phyloP scores from a whole-genome alignment of 805 yeast genomes.

The Yarrowia yakushimensis region DNA sequence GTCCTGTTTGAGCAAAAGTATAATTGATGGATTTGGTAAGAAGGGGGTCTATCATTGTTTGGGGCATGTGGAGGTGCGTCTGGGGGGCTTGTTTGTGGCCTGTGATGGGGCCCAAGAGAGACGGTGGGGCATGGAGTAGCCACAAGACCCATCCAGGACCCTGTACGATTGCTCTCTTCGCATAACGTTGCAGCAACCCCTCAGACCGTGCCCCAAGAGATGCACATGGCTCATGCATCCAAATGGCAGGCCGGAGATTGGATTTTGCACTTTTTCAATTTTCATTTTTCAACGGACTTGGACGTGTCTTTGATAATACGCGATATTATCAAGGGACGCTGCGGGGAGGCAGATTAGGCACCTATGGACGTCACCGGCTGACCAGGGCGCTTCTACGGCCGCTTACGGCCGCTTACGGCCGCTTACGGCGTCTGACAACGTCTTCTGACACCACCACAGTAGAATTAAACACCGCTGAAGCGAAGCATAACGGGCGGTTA shows the following conservation, averaged over 20 bases:
- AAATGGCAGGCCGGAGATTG: constrained; percentile 21
- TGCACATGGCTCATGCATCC: neutral
- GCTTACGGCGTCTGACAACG: too few species aligned
- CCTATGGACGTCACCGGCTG: too few species aligned
- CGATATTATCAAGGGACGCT: neutral
- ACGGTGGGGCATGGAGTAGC: too few species aligned
- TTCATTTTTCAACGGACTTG: too few species aligned
- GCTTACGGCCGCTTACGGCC: too few species aligned
- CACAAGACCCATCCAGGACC: neutral
- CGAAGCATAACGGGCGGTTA: neutral
- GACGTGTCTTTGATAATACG: too few species aligned
- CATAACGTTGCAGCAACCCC: neutral
- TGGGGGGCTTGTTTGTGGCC: neutral
- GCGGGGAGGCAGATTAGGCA: too few species aligned
- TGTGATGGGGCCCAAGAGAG: too few species aligned
- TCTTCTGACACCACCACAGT: neutral
- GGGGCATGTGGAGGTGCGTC: neutral
- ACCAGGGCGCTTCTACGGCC: too few species aligned
- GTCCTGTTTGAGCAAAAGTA: constrained; percentile 5
- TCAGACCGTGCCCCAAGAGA: neutral
- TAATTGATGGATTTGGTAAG: neutral
- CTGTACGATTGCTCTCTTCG: neutral
- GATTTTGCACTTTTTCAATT: too few species aligned
- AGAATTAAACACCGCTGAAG: neutral
- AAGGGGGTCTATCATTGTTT: neutral